A percentile compares a stretch with the other conserved stretches of the same genome.
phyloP scores from a whole-genome alignment of 768 basidiomycete species.

The Hygrocybe punicea region DNA sequence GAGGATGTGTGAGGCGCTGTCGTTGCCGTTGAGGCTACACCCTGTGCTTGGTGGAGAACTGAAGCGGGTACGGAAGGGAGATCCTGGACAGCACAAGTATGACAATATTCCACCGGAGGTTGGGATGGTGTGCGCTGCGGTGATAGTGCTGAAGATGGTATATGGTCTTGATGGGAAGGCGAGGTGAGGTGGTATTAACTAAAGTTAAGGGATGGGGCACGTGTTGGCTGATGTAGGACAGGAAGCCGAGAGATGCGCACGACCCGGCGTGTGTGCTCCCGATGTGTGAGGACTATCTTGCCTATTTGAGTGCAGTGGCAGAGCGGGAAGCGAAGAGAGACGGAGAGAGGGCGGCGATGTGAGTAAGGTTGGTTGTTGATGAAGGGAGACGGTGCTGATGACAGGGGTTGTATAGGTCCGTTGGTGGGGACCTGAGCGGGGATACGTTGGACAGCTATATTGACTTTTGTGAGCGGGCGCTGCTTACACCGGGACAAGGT shows the following conservation, averaged over 20 bases:
- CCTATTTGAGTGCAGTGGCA: conserved; percentile 37
- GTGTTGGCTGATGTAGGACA: conserved; percentile 21
- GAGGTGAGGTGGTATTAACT: conserved; percentile 41
- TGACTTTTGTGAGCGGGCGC: conserved; percentile 57
- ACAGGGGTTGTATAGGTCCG: conserved; percentile 40
- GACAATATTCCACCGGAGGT: conserved; percentile 72
- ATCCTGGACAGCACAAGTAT: conserved; percentile 47
- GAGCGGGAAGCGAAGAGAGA: conserved; percentile 29
- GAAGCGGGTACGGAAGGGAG: conserved; percentile 32
- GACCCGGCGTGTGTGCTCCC: conserved; percentile 67
- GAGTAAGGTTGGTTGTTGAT: not conserved
- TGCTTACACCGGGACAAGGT: conserved; percentile 19
- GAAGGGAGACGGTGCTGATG: not conserved
- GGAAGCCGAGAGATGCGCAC: conserved; percentile 40
- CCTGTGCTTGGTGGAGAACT: conserved; percentile 47
- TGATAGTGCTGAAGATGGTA: conserved; percentile 77
- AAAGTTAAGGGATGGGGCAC: not conserved
- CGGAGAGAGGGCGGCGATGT: not conserved
- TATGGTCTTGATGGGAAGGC: conserved; percentile 75
- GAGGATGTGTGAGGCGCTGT: conserved; percentile 51
- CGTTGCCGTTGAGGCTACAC: conserved; percentile 60
- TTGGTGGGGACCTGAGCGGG: conserved; percentile 50
- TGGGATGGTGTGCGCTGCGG: conserved; percentile 52
- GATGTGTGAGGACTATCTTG: conserved; percentile 46
- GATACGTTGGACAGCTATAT: conserved; percentile 61